A percentile compares a stretch with the other conserved stretches of the same genome.
These are phyloP conservation scores for Alternaria solani DNA, from an alignment of 2,329 filamentous ascomycete genomes.

Conservation along the genomic window DNA sequence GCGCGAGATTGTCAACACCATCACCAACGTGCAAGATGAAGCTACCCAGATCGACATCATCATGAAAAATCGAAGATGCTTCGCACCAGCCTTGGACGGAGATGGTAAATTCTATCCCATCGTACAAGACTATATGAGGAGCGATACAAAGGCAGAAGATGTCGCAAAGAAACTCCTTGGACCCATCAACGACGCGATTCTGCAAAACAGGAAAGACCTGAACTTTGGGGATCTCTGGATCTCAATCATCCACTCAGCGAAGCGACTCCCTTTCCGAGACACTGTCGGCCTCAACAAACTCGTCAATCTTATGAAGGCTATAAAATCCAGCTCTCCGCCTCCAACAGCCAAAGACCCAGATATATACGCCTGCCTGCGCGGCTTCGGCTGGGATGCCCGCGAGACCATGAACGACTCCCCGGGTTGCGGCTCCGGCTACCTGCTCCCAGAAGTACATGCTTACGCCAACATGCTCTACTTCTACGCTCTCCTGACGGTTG, in stretches of 20 bases:
- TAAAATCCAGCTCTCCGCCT: neutral
- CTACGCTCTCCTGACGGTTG: constrained; percentile 4
- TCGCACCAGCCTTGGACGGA: neutral
- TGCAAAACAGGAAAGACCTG: neutral
- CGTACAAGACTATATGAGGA: constrained; percentile 4
- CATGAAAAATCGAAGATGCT: constrained; percentile 4
- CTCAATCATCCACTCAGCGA: constrained; percentile 8
- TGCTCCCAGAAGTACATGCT: constrained; percentile 1
- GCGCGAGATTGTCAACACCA: neutral
- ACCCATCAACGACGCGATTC: neutral
- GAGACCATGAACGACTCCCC: constrained; percentile 6
- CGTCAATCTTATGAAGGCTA: constrained; percentile 1
- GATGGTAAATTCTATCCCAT: neutral
- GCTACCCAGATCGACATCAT: constrained; percentile 8
- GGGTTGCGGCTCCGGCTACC: neutral
- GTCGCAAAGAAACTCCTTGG: neutral
- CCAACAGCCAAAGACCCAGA: neutral
- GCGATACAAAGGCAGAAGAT: neutral
- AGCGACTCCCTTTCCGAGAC: constrained; percentile 9
- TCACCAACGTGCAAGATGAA: constrained; percentile 6
- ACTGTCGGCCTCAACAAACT: neutral
- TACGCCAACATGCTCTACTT: constrained; percentile 10
- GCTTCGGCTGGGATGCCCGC: constrained; percentile 1
- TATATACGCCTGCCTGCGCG: neutral
- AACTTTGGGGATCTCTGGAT: neutral